Evolutionary conservation across 1,284 basidiomycete species (phyloP).

Genomic region (Irpex sp.): DNA sequence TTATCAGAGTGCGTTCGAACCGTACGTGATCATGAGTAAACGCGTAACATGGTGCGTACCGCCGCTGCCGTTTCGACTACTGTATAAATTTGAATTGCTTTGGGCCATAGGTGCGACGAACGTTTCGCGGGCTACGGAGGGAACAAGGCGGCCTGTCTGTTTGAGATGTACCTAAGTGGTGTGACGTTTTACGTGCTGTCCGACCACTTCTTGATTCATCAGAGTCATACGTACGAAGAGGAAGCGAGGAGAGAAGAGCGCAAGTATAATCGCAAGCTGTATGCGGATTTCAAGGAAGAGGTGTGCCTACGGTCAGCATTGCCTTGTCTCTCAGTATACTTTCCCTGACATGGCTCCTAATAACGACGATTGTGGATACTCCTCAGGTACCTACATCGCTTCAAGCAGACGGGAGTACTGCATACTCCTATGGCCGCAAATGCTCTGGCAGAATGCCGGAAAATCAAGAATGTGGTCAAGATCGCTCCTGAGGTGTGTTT

Average conservation of each 20-base stretch:
- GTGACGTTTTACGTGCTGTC: conserved; percentile 77
- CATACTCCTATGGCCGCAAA: conserved; percentile 49
- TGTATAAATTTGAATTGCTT: conserved; percentile 19
- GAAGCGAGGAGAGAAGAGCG: conserved; percentile 66
- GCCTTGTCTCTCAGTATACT: no score
- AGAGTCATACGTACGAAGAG: conserved; percentile 81
- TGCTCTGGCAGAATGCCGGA: conserved; percentile 59
- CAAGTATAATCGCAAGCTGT: conserved; percentile 73
- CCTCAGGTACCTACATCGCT: conserved; percentile 39
- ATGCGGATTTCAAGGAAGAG: conserved; percentile 75
- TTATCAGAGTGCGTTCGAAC: conserved; percentile 82
- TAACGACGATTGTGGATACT: background rate
- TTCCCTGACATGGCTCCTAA: no score
- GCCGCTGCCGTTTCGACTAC: background rate
- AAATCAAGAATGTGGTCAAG: conserved; percentile 49
- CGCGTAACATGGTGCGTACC: conserved; percentile 63
- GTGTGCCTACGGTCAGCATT: conserved; percentile 54
- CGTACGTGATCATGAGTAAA: conserved; percentile 77
- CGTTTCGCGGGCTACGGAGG: conserved; percentile 85
- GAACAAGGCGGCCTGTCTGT: conserved; percentile 66
- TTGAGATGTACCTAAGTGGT: conserved; percentile 62
- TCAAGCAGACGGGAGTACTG: conserved; percentile 44
- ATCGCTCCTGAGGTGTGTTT: conserved; percentile 35
- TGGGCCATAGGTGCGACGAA: conserved; percentile 67
- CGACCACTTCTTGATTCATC: conserved; percentile 85